Conservation (phyloP, 768 basidiomycete genomes). For the Trametes villosa region DNA sequence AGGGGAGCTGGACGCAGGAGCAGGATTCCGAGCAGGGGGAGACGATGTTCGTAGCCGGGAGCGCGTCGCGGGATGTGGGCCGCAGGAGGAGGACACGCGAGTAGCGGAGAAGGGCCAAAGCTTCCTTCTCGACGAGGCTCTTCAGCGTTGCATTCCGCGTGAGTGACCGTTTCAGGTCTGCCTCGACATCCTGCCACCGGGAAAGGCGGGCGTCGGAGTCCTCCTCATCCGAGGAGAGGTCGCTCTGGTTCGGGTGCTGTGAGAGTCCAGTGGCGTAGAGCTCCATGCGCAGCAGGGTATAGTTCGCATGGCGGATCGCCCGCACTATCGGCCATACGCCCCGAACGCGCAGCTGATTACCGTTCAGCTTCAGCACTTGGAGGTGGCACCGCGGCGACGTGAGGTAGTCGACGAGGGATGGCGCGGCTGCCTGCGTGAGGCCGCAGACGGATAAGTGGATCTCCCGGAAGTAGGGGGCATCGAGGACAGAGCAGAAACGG, state of each 20-base stretch:
- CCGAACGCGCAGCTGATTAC: conserved; percentile 53
- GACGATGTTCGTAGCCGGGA: background rate
- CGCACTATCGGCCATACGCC: conserved; percentile 50
- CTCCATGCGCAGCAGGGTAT: conserved; percentile 51
- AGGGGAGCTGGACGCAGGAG: conserved; percentile 12
- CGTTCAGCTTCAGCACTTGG: conserved; percentile 55
- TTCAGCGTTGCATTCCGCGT: conserved; percentile 50
- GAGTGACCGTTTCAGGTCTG: conserved; percentile 39
- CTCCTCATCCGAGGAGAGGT: conserved; percentile 32
- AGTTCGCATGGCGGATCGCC: conserved; percentile 52
- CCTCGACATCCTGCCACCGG: conserved; percentile 43
- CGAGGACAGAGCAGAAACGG: conserved; percentile 53
- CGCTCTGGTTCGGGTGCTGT: conserved; percentile 34
- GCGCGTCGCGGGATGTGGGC: conserved; percentile 20
- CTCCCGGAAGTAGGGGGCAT: conserved; percentile 52
- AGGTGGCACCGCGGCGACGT: conserved; percentile 55
- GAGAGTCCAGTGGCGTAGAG: conserved; percentile 48
- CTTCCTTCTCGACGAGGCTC: conserved; percentile 46
- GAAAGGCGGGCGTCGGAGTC: conserved; percentile 23
- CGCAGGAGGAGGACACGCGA: conserved; percentile 56
- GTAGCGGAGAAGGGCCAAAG: conserved; percentile 53
- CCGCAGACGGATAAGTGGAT: conserved; percentile 55
- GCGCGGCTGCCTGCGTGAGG: conserved; percentile 34
- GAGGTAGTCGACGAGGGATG: conserved; percentile 52
- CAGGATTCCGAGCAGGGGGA: conserved; percentile 19